Conservation (phyloP, 1,284 basidiomycete genomes). For the Schizophyllum commune region DNA sequence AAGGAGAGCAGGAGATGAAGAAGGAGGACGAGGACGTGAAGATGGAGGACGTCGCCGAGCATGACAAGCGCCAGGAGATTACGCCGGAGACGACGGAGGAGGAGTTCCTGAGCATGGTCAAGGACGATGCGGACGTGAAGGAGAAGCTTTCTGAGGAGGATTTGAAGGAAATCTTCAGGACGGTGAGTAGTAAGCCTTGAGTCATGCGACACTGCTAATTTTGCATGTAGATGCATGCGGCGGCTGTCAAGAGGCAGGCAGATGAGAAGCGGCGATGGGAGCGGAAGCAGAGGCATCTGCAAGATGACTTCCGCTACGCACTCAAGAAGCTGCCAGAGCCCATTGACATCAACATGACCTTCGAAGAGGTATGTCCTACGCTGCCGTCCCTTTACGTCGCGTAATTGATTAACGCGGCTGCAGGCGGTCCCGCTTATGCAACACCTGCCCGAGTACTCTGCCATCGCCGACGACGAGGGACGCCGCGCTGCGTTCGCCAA, state of each 20-base stretch:
- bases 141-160: conserved; percentile 45
- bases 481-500: conserved; percentile 76
- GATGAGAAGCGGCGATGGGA: conserved; percentile 81
- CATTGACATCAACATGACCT: conserved; percentile 65
- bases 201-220: background rate
- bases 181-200: conserved; percentile 39
- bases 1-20: conserved; percentile 26
- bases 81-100: conserved; percentile 49
- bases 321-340: conserved; percentile 83
- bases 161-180: conserved; percentile 53
- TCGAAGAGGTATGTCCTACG: conserved; percentile 59
- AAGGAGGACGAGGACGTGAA: conserved; percentile 22
- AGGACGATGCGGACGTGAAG: conserved; percentile 35
- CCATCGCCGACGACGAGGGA: conserved; percentile 76
- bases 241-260: conserved; percentile 64
- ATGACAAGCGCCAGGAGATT: background rate
- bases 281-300: conserved; percentile 76
- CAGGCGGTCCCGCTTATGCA: conserved; percentile 72
- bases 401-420: conserved; percentile 9
- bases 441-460: conserved; percentile 77
- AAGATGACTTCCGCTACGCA: conserved; percentile 95
- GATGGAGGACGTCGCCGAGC: conserved; percentile 36
- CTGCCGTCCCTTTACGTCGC: background rate
- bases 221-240: conserved; percentile 54
- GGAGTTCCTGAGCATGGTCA: conserved; percentile 54